These are phyloP conservation scores for Mallotus japonicus DNA, from an alignment of 441 rosid genomes.

Conservation along the genomic window DNA sequence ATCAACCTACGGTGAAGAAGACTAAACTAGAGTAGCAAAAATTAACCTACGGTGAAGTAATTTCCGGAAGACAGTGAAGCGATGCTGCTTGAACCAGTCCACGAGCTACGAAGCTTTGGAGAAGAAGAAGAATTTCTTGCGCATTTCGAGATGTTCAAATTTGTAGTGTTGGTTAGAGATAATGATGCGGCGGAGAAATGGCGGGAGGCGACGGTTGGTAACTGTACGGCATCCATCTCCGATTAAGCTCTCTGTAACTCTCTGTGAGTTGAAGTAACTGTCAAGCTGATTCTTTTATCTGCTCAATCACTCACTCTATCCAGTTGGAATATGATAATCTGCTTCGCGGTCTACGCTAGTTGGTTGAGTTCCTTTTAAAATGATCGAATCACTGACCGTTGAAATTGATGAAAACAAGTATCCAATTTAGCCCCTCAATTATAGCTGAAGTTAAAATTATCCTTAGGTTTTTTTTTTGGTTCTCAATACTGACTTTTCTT, in stretches of 20 bases:
- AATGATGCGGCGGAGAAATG: slow-evolving; percentile 35
- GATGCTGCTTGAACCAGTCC: slow-evolving; percentile 38
- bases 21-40: slow-evolving; percentile 15
- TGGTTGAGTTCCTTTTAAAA: background rate
- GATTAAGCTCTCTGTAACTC: background rate
- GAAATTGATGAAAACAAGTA: background rate
- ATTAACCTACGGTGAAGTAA: slow-evolving; percentile 51
- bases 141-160: slow-evolving; percentile 25
- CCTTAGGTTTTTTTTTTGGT: too few relatives aligned
- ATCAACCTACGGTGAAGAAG: background rate
- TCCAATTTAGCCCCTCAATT: too few relatives aligned
- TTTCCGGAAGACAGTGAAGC: slow-evolving; percentile 51
- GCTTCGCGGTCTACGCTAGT: background rate
- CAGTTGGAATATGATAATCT: background rate
- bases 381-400: background rate
- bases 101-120: slow-evolving; percentile 29
- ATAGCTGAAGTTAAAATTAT: too few relatives aligned
- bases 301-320: background rate
- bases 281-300: background rate
- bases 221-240: slow-evolving; percentile 53
- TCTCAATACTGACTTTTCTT: too few relatives aligned
- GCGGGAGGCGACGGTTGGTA: slow-evolving; percentile 50
- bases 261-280: background rate
- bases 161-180: slow-evolving; percentile 23
- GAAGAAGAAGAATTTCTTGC: slow-evolving; percentile 10